A percentile compares a stretch with the other conserved stretches of the same genome.
These are phyloP conservation scores for Pestalotiopsis sp. DNA, from an alignment of 2,329 filamentous ascomycete species.

Conservation along the genomic window DNA sequence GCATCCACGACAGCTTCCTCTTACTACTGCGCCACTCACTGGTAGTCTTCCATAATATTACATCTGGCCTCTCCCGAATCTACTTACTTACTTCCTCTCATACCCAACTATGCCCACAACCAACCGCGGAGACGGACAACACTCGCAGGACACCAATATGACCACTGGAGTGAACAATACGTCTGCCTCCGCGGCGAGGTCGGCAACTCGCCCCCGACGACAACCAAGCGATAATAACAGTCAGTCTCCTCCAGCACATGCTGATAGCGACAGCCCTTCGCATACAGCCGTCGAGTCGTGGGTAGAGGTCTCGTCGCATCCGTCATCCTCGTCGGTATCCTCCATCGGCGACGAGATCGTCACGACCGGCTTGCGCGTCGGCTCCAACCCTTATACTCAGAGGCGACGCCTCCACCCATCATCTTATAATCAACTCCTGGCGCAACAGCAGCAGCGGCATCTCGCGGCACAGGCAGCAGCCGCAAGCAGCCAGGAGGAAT, in stretches of 20 bases:
- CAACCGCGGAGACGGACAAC: slow-evolving; percentile 23
- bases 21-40: not conserved
- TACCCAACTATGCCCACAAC: slow-evolving; percentile 11
- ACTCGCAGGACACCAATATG: slow-evolving; percentile 23
- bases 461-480: slow-evolving; percentile 37
- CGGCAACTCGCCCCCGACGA: slow-evolving; percentile 21
- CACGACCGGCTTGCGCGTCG: slow-evolving; percentile 82
- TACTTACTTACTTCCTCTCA: not conserved
- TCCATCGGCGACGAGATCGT: slow-evolving; percentile 87
- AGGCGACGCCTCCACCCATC: slow-evolving; percentile 51
- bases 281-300: slow-evolving; percentile 75
- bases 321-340: slow-evolving; percentile 90
- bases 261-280: slow-evolving; percentile 12
- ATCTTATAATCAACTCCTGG: slow-evolving; percentile 23
- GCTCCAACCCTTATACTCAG: slow-evolving; percentile 59
- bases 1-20: not conserved
- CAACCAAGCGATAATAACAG: slow-evolving; percentile 28
- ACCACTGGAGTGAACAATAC: slow-evolving; percentile 21
- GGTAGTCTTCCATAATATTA: not conserved
- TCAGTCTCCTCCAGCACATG: slow-evolving; percentile 20
- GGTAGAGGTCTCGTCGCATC: slow-evolving; percentile 91
- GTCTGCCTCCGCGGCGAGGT: slow-evolving; percentile 18
- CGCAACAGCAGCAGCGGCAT: slow-evolving; percentile 38
- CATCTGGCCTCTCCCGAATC: not conserved
- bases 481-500: slow-evolving; percentile 88